These are phyloP conservation scores for Bolboschoenoplectus hybrid DNA, from an alignment of 202 grass and related monocot species.

Conservation along the genomic window DNA sequence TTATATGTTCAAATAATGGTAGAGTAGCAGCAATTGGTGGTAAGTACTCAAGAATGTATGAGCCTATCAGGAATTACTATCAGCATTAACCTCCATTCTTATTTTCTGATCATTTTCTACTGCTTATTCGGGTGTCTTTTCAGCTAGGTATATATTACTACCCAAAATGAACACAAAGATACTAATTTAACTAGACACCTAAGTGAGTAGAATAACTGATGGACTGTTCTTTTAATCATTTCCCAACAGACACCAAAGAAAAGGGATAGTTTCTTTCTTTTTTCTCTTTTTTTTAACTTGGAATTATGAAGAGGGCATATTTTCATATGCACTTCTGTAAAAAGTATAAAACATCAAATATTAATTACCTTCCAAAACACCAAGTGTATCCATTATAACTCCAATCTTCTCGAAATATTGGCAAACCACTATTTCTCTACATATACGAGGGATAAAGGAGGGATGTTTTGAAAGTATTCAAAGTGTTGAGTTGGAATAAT, in stretches of 20 bases:
- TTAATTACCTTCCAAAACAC: background rate
- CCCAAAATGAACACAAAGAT: background rate
- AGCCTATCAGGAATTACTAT: background rate
- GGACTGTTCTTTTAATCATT: background rate
- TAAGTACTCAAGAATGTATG: background rate
- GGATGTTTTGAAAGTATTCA: background rate
- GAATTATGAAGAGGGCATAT: background rate
- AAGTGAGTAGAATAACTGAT: background rate
- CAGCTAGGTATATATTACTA: background rate
- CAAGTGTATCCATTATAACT: background rate
- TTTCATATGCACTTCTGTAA: background rate
- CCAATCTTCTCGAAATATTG: background rate
- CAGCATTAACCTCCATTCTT: background rate
- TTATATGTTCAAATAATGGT: conserved; percentile 1
- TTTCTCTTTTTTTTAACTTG: background rate
- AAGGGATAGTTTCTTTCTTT: background rate
- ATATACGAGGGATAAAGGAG: background rate
- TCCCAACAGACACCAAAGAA: background rate
- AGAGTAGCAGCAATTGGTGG: background rate
- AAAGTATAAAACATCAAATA: background rate
- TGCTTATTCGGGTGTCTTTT: background rate
- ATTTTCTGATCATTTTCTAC: background rate
- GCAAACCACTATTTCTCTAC: background rate
- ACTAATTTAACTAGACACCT: background rate
- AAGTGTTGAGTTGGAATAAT: background rate